Base-by-base conservation (phyloP, 169 alveolate species). In the Cryptosporidium andersoni region DNA sequence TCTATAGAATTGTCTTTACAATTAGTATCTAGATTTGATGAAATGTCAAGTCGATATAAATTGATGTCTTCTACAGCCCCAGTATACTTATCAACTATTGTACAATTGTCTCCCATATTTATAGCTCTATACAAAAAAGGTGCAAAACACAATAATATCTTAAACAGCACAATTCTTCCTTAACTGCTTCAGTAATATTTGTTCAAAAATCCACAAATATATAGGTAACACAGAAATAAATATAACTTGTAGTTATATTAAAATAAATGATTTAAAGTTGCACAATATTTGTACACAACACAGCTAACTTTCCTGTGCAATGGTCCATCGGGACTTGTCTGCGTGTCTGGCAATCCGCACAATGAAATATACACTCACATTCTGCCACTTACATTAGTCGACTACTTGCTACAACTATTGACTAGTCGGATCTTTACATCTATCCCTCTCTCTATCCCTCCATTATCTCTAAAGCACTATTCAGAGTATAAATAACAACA, bases 331-430 rank as follows among this genome's bases (percentile, higher is more conserved):
- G 85, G 85, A 74, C 85, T 74, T 74, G 85, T 74, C 85, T 74
- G 85, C 85, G 85, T 74, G 85, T 58, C 55, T 74, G 85, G 85
- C 74, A 74, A 68, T 74, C 85, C 85, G 85, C 85, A 74, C 85
- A 74, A 52, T 40, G n/a, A 67, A 14, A 68, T 74, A 74, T 74
- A 74, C 64, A 56, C 85, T 56, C 85, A 74, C 81, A 66, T 66
- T 74, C 85, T 74, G 85, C 85, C 85, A 74, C 85, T 74, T 74
- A 74, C 55, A 25, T 25, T 25, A 58, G 39, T 64, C 43, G 48
- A 49, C 68, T 56, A 67, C 51, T 67, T 58, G 66, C 85, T 74
- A 25, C 25, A 66, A 74, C 85, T 74, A 74, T 74, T 58, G 51
- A 66, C 55, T 45, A 47, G 60, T 37, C 39, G 43, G 74, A 68